Base-by-base conservation (phyloP, 495 filamentous ascomycete genomes). In the Aspergillus affinis region DNA sequence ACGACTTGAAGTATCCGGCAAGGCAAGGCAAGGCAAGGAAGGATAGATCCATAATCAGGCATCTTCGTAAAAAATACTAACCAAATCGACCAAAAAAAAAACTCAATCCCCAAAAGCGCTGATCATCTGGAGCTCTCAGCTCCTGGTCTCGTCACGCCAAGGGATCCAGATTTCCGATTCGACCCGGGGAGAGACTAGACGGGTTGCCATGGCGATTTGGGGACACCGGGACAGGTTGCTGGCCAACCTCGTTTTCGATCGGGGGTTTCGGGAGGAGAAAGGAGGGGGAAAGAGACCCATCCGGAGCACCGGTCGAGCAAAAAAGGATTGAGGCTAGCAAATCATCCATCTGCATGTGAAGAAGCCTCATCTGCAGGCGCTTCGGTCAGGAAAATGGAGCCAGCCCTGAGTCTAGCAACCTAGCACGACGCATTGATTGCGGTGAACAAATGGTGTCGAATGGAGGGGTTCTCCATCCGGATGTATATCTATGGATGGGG, bases 121-220 rank as follows among this genome's bases (percentile, higher is more conserved):
- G 56, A 62, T 64, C 61, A 57, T 48, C 27, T 49, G 53, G 29
- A 60, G 59, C 57, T 71, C 60, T 51, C 56, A 20, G 48, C 48
- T 49, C 19, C 18, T 49, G 9, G 36, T 1, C 36, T 41, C 10
- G 15, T 41, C 36, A 41, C 54, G 59, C 60, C 59, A 61, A 65
- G 61, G 48, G 63, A 62, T 51, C 58, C 58, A 62, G 55, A 61
- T 61, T 48, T 54, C 66, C 68, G 66, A 66, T 69, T 65, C 56
- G 58, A 60, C 66, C 68, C 68, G 68, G 65, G 47, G 47, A 48
- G 29, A 48, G 29, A 48, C 41, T 45, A 18, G 48, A 2, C 27
- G 45, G 56, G 68, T 71, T 71, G 68, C 66, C 56, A 71, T 71
- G 64, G 66, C 10, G 66, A 71, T 61, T 41, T 41, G 36, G 13